These are phyloP conservation scores for Hypoxylon sp. DNA, from an alignment of 2,329 filamentous ascomycete genomes.

Conservation along the genomic window DNA sequence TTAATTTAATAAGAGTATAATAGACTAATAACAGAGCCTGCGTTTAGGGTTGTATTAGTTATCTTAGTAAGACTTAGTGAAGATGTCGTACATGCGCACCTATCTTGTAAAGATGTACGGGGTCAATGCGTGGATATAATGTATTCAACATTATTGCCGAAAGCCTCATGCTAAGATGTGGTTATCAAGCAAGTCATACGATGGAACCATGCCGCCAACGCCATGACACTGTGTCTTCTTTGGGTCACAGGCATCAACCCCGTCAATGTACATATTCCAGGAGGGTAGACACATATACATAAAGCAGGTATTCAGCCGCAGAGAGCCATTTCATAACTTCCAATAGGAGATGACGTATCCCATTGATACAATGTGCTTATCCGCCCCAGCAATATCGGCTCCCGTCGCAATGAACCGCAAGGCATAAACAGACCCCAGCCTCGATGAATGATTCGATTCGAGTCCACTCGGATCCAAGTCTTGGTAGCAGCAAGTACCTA, in stretches of 20 bases:
- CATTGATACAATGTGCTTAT: constrained; percentile 22
- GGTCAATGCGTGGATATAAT: constrained; percentile 3
- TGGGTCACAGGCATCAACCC: constrained; percentile 4
- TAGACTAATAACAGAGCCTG: background rate
- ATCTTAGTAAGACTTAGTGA: background rate
- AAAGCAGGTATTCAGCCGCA: constrained; percentile 26
- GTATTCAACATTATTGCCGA: background rate
- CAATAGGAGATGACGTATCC: constrained; percentile 28
- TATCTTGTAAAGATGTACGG: too few relatives aligned
- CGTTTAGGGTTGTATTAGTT: background rate
- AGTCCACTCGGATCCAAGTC: constrained; percentile 5
- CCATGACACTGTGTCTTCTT: constrained; percentile 7
- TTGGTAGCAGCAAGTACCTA: background rate
- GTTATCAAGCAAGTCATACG: constrained; percentile 11
- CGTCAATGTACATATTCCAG: background rate
- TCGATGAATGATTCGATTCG: constrained; percentile 8
- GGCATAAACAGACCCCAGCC: constrained; percentile 24
- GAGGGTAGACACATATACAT: constrained; percentile 22
- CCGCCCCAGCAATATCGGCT: constrained; percentile 21
- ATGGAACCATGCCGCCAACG: constrained; percentile 11
- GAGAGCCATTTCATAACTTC: constrained; percentile 2
- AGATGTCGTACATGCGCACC: constrained; percentile 1
- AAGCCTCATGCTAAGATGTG: background rate
- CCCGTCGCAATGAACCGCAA: constrained; percentile 11
- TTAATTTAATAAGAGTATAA: too few relatives aligned